phyloP scores from a whole-genome alignment of 495 filamentous ascomycete genomes.

The Hypoxylon lienhwacheense region DNA sequence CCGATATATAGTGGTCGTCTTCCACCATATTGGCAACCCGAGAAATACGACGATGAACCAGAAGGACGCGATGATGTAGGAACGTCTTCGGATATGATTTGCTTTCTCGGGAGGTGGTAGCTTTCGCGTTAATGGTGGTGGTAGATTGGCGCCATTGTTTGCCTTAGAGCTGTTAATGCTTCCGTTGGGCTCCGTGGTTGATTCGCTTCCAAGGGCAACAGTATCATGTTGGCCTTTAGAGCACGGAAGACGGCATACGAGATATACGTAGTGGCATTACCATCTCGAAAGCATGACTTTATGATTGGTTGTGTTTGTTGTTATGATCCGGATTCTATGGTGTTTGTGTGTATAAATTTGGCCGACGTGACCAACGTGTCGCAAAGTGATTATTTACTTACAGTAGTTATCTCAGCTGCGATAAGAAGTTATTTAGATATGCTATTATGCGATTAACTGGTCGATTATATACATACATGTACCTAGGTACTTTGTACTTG shows the following conservation, averaged over 20 bases:
- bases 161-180: neutral
- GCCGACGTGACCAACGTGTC: constrained; percentile 18
- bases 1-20: constrained; percentile 92
- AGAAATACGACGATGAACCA: constrained; percentile 84
- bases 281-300: constrained; percentile 22
- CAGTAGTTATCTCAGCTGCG: neutral
- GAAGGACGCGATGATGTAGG: constrained; percentile 80
- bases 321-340: neutral
- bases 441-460: too few relatives aligned
- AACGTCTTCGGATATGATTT: constrained; percentile 66
- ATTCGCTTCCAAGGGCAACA: constrained; percentile 1
- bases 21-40: constrained; percentile 94
- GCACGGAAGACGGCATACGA: constrained; percentile 29
- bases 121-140: constrained; percentile 37
- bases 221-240: constrained; percentile 16
- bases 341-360: too few relatives aligned
- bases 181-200: neutral
- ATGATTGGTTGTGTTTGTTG: constrained; percentile 14
- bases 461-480: too few relatives aligned
- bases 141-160: neutral
- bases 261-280: constrained; percentile 11
- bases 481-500: too few relatives aligned
- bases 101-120: constrained; percentile 74
- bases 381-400: constrained; percentile 3
- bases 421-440: too few relatives aligned